Conservation (phyloP, 805 yeast genomes). For the Hanseniaspora nectarophila region DNA sequence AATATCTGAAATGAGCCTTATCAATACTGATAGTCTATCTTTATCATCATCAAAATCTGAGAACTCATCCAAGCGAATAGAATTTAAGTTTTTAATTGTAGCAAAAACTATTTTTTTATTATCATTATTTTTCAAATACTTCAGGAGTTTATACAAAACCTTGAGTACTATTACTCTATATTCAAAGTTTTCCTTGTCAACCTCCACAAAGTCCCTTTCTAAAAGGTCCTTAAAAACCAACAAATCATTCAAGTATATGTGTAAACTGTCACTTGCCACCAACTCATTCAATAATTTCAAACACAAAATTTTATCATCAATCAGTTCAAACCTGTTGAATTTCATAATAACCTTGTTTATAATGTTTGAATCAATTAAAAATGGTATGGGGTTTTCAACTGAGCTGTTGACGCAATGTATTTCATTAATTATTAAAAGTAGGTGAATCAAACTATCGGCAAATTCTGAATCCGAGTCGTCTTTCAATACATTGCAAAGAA, state of each 20-base stretch:
- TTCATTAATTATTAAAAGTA: constrained; percentile 8
- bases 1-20: neutral
- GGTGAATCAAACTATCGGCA: neutral
- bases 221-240: constrained; percentile 7
- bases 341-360: constrained; percentile 11
- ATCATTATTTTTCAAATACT: constrained; percentile 1
- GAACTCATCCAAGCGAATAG: neutral
- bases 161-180: constrained; percentile 2
- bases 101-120: neutral
- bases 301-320: constrained; percentile 10
- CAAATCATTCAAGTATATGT: constrained; percentile 9
- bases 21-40: neutral
- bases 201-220: constrained; percentile 5
- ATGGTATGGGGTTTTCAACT: constrained; percentile 8
- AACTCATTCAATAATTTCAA: constrained; percentile 8
- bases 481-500: constrained; percentile 7
- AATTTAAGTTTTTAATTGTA: neutral
- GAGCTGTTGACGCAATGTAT: neutral
- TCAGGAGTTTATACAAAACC: constrained; percentile 2
- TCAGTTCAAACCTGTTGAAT: constrained; percentile 3
- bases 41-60: neutral
- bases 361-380: constrained; percentile 9
- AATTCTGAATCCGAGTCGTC: neutral
- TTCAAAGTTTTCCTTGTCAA: neutral
- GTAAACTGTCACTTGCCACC: constrained; percentile 1